Conservation (phyloP, 1,284 basidiomycete species). For the Marasmius sp. region DNA sequence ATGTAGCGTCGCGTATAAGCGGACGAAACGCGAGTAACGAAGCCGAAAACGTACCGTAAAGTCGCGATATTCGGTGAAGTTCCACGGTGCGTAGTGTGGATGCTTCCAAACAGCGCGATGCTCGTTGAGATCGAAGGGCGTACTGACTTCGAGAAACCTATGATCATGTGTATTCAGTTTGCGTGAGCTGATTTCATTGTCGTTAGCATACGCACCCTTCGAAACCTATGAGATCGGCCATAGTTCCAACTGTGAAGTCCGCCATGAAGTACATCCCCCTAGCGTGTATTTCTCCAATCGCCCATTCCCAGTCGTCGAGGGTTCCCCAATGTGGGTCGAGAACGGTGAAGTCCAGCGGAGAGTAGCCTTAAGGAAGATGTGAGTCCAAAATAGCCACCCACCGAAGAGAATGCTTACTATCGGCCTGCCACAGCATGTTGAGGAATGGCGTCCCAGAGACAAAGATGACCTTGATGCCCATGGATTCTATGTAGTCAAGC, state of each 20-base stretch:
- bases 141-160: slow-evolving; percentile 76
- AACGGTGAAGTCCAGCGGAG: slow-evolving; percentile 85
- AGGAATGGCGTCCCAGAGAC: slow-evolving; percentile 89
- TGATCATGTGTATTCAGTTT: slow-evolving; percentile 15
- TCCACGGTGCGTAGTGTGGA: slow-evolving; percentile 80
- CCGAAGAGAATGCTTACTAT: slow-evolving; percentile 58
- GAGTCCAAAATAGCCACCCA: slow-evolving; percentile 2
- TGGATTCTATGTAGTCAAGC: slow-evolving; percentile 85
- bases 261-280: slow-evolving; percentile 88
- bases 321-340: slow-evolving; percentile 91
- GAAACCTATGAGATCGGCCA: slow-evolving; percentile 85
- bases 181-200: not conserved
- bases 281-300: slow-evolving; percentile 76
- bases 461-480: slow-evolving; percentile 84
- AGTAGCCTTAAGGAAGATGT: slow-evolving; percentile 64
- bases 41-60: slow-evolving; percentile 53
- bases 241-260: slow-evolving; percentile 91
- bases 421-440: slow-evolving; percentile 95
- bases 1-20: not conserved
- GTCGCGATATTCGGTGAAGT: slow-evolving; percentile 80
- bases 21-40: not conserved
- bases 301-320: slow-evolving; percentile 71
- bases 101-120: slow-evolving; percentile 77
- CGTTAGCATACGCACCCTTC: slow-evolving; percentile 53
- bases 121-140: slow-evolving; percentile 77